A percentile compares a stretch with the other conserved stretches of the same genome.
Evolutionary conservation across 2,329 filamentous ascomycete genomes (phyloP).

Genomic region (Curvularia sp.): DNA sequence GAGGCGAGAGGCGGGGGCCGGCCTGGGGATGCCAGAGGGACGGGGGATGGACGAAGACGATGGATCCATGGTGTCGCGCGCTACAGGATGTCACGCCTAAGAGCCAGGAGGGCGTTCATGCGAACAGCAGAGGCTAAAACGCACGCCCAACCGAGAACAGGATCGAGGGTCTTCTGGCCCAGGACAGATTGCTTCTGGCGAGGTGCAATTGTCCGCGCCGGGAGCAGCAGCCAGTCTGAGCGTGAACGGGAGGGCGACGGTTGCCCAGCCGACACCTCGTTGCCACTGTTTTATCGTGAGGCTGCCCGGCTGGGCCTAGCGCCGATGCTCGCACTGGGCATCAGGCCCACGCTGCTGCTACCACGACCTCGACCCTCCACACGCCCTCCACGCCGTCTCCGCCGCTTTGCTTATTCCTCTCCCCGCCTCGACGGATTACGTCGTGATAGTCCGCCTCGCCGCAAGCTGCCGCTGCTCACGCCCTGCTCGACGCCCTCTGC

Average conservation of each 20-base stretch:
- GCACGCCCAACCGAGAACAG: constrained; percentile 19
- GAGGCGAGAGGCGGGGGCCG: constrained; percentile 57
- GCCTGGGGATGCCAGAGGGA: constrained; percentile 56
- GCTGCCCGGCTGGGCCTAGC: constrained; percentile 13
- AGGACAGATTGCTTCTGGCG: constrained; percentile 13
- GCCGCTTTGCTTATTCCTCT: constrained; percentile 8
- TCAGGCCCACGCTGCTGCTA: constrained; percentile 11
- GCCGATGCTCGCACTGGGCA: constrained; percentile 7
- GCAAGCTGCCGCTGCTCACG: constrained; percentile 2
- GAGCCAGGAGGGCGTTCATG: constrained; percentile 13
- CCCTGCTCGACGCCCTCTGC: constrained; percentile 4
- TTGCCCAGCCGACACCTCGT: constrained; percentile 22
- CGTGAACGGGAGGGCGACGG: constrained; percentile 18
- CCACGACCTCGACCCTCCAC: constrained; percentile 15
- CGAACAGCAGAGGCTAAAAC: constrained; percentile 6
- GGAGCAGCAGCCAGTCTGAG: constrained; percentile 20
- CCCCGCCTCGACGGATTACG: constrained; percentile 5
- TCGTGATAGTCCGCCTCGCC: neutral
- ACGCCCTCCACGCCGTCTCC: constrained; percentile 13
- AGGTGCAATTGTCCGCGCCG: constrained; percentile 18
- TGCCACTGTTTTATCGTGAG: constrained; percentile 13
- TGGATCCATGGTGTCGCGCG: constrained; percentile 42
- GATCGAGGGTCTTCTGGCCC: constrained; percentile 3
- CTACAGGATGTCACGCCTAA: constrained; percentile 15
- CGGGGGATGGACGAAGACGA: constrained; percentile 39